These are phyloP conservation scores for Cryptococcus sp. DNA, from an alignment of 1,284 basidiomycete species.

Conservation along the genomic window DNA sequence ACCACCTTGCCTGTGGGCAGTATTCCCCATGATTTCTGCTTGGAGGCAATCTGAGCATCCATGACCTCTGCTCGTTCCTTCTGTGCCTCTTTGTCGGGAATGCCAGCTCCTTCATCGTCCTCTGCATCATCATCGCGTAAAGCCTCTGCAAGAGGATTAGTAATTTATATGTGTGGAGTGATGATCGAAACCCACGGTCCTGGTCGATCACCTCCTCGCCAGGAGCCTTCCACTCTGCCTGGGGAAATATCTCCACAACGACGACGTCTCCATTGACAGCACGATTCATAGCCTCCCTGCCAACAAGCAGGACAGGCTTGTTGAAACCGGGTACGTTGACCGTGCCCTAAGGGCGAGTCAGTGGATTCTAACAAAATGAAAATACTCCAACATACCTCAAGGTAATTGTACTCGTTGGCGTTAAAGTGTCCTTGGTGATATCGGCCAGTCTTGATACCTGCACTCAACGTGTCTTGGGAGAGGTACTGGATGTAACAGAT, in stretches of 20 bases:
- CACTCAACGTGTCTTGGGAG: conserved; percentile 68
- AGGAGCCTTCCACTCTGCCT: conserved; percentile 90
- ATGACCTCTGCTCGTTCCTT: conserved; percentile 37
- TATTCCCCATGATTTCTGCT: conserved; percentile 53
- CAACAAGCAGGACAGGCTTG: conserved; percentile 81
- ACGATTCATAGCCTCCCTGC: conserved; percentile 92
- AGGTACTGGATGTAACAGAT: conserved; percentile 66
- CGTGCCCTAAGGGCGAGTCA: conserved; percentile 61
- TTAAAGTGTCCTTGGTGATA: conserved; percentile 93
- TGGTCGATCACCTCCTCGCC: conserved; percentile 92
- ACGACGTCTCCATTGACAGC: conserved; percentile 93
- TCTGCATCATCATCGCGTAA: conserved; percentile 89
- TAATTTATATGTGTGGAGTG: conserved; percentile 1
- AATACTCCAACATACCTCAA: conserved; percentile 66
- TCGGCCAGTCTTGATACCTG: conserved; percentile 81
- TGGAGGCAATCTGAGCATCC: conserved; percentile 47
- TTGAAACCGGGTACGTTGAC: conserved; percentile 72
- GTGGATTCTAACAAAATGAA: background rate
- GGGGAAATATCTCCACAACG: conserved; percentile 82
- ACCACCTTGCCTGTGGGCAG: conserved; percentile 90
- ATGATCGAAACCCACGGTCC: conserved; percentile 62
- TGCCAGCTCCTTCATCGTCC: conserved; percentile 58
- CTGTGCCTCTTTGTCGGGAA: conserved; percentile 48
- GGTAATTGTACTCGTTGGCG: conserved; percentile 92
- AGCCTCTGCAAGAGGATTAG: conserved; percentile 60